A percentile compares a stretch with the other conserved stretches of the same genome.
phyloP scores from a whole-genome alignment of 371 early-diverging fungal genomes.

The Mortierella sp. region DNA sequence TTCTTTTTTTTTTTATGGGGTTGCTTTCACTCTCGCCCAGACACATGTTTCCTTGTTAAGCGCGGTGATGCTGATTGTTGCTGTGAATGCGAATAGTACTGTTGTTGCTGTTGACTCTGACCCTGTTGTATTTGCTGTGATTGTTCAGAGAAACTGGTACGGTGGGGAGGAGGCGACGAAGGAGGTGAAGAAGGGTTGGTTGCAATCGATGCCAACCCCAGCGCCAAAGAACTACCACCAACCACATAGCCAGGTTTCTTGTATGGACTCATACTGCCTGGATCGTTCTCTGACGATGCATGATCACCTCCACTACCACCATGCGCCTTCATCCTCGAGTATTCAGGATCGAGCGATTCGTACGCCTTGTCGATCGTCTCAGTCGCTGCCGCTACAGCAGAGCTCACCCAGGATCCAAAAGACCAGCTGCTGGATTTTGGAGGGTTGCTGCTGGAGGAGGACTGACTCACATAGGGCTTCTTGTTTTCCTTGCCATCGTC shows the following conservation, averaged over 20 bases:
- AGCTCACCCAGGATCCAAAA: conserved; percentile 51
- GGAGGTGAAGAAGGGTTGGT: conserved; percentile 7
- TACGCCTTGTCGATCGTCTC: conserved; percentile 47
- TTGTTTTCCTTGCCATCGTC: not conserved
- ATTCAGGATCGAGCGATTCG: conserved; percentile 47
- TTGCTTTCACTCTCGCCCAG: conserved; percentile 17
- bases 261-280: conserved; percentile 22
- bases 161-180: too few species aligned
- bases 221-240: conserved; percentile 44
- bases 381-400: conserved; percentile 43
- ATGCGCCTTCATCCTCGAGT: conserved; percentile 38
- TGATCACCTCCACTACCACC: conserved; percentile 1
- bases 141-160: too few species aligned
- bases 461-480: too few species aligned
- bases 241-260: conserved; percentile 47
- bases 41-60: conserved; percentile 26
- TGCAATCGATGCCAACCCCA: conserved; percentile 46
- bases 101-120: not conserved
- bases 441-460: conserved; percentile 9
- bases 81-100: not conserved
- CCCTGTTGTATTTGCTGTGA: not conserved
- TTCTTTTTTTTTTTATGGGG: too few species aligned
- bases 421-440: conserved; percentile 52
- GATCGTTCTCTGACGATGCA: not conserved
- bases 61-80: conserved; percentile 17